Conservation (phyloP, 306 rosid species). For the Astragalus glycyphyllos region DNA sequence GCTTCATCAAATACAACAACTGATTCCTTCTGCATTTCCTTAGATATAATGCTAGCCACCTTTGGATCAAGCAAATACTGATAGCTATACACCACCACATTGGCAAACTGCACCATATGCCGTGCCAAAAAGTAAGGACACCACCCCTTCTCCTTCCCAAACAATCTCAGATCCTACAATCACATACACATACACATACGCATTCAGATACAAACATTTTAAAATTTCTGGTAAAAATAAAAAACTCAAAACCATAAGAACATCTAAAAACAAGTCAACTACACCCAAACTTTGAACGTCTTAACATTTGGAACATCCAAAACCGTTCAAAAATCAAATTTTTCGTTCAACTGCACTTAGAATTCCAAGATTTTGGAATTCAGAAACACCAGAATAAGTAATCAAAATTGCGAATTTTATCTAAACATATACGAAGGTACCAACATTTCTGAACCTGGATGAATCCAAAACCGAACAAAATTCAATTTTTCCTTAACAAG, state of each 20-base stretch:
- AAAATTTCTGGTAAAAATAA: not conserved
- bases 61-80: conserved; percentile 96
- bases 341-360: not conserved
- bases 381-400: not conserved
- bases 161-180: conserved; percentile 74
- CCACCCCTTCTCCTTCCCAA: conserved; percentile 91
- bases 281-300: not conserved
- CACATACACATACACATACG: conserved; percentile 1
- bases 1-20: conserved; percentile 98
- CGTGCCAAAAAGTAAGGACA: conserved; percentile 95
- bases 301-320: not conserved
- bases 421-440: not conserved
- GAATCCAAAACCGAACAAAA: not conserved
- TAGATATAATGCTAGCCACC: conserved; percentile 89
- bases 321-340: not conserved
- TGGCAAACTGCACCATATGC: conserved; percentile 92
- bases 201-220: conserved; percentile 12
- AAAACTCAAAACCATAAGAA: conserved; percentile 29
- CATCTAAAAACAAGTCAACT: conserved; percentile 2
- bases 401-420: not conserved
- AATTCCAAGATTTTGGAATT: not conserved
- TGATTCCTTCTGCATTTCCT: conserved; percentile 95
- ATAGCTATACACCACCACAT: conserved; percentile 92
- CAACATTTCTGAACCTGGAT: not conserved
- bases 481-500: not conserved